phyloP scores from a whole-genome alignment of 441 rosid species.

The Melastoma candidum region DNA sequence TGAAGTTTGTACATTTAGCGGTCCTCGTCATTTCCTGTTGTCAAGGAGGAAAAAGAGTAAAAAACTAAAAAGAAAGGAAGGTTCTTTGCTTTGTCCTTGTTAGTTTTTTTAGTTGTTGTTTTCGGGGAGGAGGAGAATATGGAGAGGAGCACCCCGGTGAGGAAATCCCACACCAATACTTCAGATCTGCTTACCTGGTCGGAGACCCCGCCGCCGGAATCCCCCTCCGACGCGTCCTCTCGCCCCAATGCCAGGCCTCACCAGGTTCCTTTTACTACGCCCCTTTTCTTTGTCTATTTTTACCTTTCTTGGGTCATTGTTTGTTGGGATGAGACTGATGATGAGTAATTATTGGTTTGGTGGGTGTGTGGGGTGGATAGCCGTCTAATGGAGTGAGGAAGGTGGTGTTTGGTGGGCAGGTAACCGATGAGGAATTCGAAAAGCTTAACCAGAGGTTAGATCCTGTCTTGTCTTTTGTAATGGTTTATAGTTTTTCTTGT shows the following conservation, averaged over 20 bases:
- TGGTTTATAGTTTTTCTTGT: no score
- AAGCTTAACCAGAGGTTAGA: constrained; percentile 73
- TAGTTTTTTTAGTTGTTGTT: no score
- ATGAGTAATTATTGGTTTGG: not conserved
- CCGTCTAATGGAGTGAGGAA: constrained; percentile 94
- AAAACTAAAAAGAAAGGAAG: no score
- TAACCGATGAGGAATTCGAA: constrained; percentile 85
- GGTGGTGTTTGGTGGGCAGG: constrained; percentile 97
- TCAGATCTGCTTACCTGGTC: constrained; percentile 99
- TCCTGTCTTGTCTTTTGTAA: constrained; percentile 14
- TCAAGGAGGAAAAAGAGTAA: no score
- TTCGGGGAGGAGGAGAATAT: constrained; percentile 15
- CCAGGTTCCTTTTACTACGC: constrained; percentile 26
- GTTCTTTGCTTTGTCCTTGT: no score
- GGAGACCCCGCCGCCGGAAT: constrained; percentile 52
- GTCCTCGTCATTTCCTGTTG: no score
- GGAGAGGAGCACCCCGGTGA: constrained; percentile 90
- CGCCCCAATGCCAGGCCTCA: constrained; percentile 58
- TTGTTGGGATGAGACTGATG: not conserved
- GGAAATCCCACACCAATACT: constrained; percentile 77
- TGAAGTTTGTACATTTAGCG: no score
- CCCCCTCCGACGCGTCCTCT: constrained; percentile 24
- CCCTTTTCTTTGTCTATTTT: not conserved
- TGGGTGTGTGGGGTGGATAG: constrained; percentile 24
- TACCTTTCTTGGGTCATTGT: not conserved